Conservation (phyloP, 2,329 filamentous ascomycete genomes). For the Neofusicoccum cordaticola region DNA sequence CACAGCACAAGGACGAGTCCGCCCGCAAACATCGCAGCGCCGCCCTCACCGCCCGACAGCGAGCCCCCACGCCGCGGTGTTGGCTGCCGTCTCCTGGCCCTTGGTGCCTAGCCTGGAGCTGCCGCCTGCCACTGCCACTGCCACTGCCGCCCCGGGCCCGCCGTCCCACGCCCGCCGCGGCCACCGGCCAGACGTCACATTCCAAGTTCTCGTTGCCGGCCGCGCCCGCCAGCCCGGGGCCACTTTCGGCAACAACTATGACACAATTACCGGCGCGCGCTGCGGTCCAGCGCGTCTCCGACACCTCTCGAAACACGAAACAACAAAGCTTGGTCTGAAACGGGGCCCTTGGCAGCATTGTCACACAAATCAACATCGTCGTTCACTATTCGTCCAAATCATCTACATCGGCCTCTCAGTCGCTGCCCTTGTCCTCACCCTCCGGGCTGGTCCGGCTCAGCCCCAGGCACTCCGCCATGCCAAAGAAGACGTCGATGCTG, state of each 20-base stretch:
- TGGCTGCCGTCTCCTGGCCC: background rate
- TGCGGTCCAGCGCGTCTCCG: background rate
- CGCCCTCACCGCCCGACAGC: background rate
- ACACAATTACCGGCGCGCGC: background rate
- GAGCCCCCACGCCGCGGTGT: background rate
- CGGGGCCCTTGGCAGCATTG: background rate
- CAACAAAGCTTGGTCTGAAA: background rate
- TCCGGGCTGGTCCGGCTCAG: slow-evolving; percentile 1
- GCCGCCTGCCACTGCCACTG: background rate
- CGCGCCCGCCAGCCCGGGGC: background rate
- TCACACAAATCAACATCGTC: background rate
- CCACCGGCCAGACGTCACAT: background rate
- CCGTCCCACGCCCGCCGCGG: too few species aligned
- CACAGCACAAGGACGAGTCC: background rate
- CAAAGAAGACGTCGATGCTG: slow-evolving; percentile 72
- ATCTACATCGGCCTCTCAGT: too few species aligned
- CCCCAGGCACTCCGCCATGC: slow-evolving; percentile 63
- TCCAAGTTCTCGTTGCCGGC: background rate
- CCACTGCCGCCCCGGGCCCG: too few species aligned
- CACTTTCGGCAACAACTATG: background rate
- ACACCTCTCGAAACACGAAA: background rate
- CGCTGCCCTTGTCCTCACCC: background rate
- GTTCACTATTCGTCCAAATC: background rate
- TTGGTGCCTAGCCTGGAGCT: background rate
- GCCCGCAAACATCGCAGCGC: background rate